Evolutionary conservation across 139 green algal species (phyloP).

Genomic region (Tetradesmus obliquus): DNA sequence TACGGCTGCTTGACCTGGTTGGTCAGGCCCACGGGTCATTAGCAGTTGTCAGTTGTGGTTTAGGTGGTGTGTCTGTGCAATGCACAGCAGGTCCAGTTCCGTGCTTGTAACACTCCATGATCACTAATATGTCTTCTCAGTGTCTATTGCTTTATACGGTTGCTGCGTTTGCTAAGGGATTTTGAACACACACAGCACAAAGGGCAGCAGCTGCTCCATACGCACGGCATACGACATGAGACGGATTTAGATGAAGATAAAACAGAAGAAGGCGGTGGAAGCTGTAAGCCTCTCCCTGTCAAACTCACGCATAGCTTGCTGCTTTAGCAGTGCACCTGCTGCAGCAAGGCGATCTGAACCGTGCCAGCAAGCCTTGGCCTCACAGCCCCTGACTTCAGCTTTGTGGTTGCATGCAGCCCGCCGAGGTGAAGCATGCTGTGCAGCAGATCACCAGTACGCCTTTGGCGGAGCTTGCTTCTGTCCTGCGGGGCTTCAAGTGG

Average conservation of each 20-base stretch:
- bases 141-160: background rate
- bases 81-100: background rate
- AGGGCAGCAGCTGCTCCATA: background rate
- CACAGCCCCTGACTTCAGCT: background rate
- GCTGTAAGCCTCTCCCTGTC: constrained; percentile 30
- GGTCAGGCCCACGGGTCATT: background rate
- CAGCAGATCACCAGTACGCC: constrained; percentile 14
- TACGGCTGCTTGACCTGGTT: background rate
- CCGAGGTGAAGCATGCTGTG: constrained; percentile 32
- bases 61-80: background rate
- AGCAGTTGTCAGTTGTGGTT: background rate
- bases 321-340: background rate
- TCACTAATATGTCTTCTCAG: background rate
- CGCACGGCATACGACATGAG: constrained; percentile 5
- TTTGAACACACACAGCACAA: background rate
- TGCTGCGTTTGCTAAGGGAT: background rate
- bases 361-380: background rate
- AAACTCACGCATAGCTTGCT: background rate
- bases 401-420: constrained; percentile 22
- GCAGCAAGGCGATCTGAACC: background rate
- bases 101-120: background rate
- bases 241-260: constrained; percentile 47
- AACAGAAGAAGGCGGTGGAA: constrained; percentile 55
- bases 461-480: constrained; percentile 49
- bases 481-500: constrained; percentile 80